Evolutionary conservation across 2,329 filamentous ascomycete genomes (phyloP).

Genomic region (Magnaporthiopsis incrustans): DNA sequence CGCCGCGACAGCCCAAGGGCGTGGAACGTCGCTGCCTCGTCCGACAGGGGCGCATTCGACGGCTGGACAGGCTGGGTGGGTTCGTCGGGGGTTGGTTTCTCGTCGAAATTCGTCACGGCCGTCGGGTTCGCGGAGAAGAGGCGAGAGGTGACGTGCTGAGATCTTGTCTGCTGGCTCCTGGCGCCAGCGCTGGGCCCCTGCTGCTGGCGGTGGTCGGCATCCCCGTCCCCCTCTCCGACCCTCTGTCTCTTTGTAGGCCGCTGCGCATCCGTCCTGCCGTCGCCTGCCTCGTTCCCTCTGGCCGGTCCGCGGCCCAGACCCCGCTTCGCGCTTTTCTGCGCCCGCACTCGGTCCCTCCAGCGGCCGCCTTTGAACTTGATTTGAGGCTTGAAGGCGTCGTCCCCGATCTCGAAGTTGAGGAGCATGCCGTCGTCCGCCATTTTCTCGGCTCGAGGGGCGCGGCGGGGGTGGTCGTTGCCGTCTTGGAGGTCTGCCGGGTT

Average conservation of each 20-base stretch:
- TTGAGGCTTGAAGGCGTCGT: slow-evolving; percentile 53
- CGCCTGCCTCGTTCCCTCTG: slow-evolving; percentile 8
- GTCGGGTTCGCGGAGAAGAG: slow-evolving; percentile 86
- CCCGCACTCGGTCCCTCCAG: slow-evolving; percentile 82
- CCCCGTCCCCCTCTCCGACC: slow-evolving; percentile 17
- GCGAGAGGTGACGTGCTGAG: slow-evolving; percentile 61
- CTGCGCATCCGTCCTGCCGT: slow-evolving; percentile 15
- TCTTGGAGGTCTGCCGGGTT: not conserved
- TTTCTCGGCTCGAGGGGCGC: not conserved
- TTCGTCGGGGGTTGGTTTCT: slow-evolving; percentile 33
- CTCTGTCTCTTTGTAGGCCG: slow-evolving; percentile 21
- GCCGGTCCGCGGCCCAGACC: slow-evolving; percentile 5
- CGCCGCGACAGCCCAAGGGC: slow-evolving; percentile 74
- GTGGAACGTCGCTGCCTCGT: slow-evolving; percentile 79
- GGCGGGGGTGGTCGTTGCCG: no score
- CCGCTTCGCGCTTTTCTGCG: slow-evolving; percentile 53
- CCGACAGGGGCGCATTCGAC: slow-evolving; percentile 83
- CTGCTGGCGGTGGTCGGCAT: slow-evolving; percentile 16
- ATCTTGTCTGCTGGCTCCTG: slow-evolving; percentile 15
- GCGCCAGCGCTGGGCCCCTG: slow-evolving; percentile 18
- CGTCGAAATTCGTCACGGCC: slow-evolving; percentile 54
- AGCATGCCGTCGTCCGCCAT: slow-evolving; percentile 97
- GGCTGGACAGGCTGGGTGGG: slow-evolving; percentile 53
- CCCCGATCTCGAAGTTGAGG: slow-evolving; percentile 78
- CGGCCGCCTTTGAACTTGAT: slow-evolving; percentile 77